Evolutionary conservation across 2,329 filamentous ascomycete genomes (phyloP).

Genomic region (Fusarium citri): DNA sequence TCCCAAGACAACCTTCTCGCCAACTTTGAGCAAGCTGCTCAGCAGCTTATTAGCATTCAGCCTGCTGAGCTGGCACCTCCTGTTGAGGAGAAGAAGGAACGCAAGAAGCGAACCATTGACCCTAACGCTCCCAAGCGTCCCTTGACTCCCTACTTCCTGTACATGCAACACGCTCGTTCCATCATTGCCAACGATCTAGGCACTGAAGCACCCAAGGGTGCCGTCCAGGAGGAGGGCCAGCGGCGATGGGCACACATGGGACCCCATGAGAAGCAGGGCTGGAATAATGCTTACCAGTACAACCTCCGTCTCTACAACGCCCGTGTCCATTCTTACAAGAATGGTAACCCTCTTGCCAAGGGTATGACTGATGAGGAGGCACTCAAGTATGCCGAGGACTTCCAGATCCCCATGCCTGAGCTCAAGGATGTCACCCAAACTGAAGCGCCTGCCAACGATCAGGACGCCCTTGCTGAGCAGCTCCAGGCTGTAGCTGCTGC

Average conservation of each 20-base stretch:
- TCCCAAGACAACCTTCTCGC: constrained; percentile 58
- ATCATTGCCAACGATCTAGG: constrained; percentile 85
- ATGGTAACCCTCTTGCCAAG: constrained; percentile 67
- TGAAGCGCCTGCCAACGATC: constrained; percentile 56
- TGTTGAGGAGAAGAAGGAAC: constrained; percentile 82
- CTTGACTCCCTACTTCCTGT: constrained; percentile 94
- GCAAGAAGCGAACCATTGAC: constrained; percentile 87
- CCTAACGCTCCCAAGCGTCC: constrained; percentile 96
- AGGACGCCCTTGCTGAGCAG: constrained; percentile 70
- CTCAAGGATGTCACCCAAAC: constrained; percentile 56
- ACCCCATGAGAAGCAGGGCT: constrained; percentile 76
- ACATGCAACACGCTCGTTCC: constrained; percentile 87
- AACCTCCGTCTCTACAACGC: constrained; percentile 75
- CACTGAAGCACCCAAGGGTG: constrained; percentile 80
- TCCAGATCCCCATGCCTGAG: constrained; percentile 65
- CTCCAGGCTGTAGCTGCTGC: constrained; percentile 58
- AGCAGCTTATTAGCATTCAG: constrained; percentile 57
- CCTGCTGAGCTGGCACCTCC: constrained; percentile 56
- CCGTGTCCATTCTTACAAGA: constrained; percentile 73
- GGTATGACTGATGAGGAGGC: constrained; percentile 72
- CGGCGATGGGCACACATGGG: constrained; percentile 85
- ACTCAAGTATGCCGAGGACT: constrained; percentile 69
- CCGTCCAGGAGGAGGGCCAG: constrained; percentile 88
- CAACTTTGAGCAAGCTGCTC: constrained; percentile 65
- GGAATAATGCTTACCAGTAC: constrained; percentile 76